Evolutionary conservation across 2,329 filamentous ascomycete genomes (phyloP).

Genomic region (Colletotrichum tofieldiae): DNA sequence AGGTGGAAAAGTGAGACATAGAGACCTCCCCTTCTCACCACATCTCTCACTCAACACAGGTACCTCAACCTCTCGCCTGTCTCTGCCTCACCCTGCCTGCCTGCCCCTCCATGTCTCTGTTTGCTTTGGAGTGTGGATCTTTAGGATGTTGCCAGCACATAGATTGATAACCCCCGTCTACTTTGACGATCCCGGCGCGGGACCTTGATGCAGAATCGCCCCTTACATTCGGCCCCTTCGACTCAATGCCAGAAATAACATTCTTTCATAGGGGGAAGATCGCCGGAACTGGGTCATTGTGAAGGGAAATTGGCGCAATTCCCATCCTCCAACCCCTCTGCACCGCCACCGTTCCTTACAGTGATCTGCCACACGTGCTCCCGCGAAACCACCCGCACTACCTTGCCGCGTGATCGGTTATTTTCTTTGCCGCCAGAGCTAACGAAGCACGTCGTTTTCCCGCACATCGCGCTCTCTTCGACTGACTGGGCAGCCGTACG

Average conservation of each 20-base stretch:
- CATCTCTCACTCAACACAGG: background rate
- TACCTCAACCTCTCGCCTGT: background rate
- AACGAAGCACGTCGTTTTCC: conserved; percentile 27
- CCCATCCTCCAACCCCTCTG: conserved; percentile 25
- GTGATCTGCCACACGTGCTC: background rate
- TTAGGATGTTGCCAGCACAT: background rate
- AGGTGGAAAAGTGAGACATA: conserved; percentile 1
- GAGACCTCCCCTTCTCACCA: conserved; percentile 5
- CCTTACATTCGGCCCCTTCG: conserved; percentile 5
- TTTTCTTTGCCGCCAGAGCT: conserved; percentile 23
- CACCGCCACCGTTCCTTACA: conserved; percentile 35
- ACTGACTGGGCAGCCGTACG: conserved; percentile 1
- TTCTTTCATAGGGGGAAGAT: background rate
- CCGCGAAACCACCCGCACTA: conserved; percentile 2
- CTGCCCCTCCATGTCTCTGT: background rate
- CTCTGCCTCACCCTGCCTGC: background rate
- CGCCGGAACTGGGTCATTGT: conserved; percentile 34
- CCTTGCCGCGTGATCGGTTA: conserved; percentile 22
- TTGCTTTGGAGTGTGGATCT: background rate
- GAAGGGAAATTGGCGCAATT: conserved; percentile 25
- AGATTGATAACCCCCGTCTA: background rate
- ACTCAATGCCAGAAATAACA: conserved; percentile 4
- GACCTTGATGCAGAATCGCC: conserved; percentile 6
- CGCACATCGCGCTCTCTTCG: background rate
- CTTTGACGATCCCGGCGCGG: background rate